Evolutionary conservation across 768 basidiomycete species (phyloP).

Genomic region (Tulasnella sp.): DNA sequence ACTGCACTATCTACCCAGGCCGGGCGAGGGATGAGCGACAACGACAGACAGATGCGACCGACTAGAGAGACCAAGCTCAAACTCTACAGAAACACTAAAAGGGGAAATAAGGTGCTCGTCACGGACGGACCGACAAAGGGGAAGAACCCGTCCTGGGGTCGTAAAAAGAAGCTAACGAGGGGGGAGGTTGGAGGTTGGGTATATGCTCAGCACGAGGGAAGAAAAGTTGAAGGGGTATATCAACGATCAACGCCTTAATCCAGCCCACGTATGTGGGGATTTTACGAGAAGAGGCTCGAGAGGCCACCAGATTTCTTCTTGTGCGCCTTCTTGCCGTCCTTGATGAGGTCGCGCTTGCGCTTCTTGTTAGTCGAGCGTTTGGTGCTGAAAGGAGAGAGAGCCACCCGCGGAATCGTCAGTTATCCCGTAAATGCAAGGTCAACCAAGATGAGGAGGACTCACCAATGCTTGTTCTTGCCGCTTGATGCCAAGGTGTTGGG

Average conservation of each 20-base stretch:
- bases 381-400: background rate
- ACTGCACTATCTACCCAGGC: background rate
- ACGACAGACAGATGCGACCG: background rate
- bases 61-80: background rate
- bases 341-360: background rate
- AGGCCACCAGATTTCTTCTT: background rate
- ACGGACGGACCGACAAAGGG: background rate
- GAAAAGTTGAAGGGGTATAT: background rate
- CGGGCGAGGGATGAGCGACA: background rate
- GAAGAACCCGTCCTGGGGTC: background rate
- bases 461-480: background rate
- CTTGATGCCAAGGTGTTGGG: too few relatives aligned
- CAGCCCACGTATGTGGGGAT: background rate
- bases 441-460: background rate
- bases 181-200: background rate
- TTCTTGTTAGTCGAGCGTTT: background rate
- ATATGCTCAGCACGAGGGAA: constrained; percentile 1
- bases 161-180: background rate
- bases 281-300: background rate
- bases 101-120: background rate
- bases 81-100: background rate
- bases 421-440: background rate
- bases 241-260: background rate
- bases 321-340: background rate
- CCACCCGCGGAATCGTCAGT: background rate